Percentiles rank a stretch among this genome's conserved stretches.
phyloP scores from a whole-genome alignment of 2,329 filamentous ascomycete genomes.

The Cladophialophora psammophila region DNA sequence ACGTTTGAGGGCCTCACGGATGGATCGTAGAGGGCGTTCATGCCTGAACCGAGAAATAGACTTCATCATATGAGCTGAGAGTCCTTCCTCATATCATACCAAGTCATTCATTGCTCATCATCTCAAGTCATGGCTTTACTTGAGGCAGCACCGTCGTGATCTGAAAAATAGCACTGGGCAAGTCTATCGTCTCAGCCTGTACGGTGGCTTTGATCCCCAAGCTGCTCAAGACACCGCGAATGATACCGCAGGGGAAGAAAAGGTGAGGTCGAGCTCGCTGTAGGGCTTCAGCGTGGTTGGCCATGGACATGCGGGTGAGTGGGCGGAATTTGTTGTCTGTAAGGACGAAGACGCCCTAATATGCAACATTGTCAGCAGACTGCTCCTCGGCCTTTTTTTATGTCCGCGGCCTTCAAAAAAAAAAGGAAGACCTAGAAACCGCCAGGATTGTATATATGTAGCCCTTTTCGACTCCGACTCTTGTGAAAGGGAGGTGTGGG shows the following conservation, averaged over 20 bases:
- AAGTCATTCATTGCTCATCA: not conserved
- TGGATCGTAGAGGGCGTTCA: not conserved
- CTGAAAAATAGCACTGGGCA: conserved; percentile 91
- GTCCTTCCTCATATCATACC: not conserved
- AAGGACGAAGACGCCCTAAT: conserved; percentile 88
- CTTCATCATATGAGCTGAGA: not conserved
- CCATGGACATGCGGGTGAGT: conserved; percentile 86
- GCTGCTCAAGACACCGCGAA: conserved; percentile 89
- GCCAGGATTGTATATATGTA: not conserved
- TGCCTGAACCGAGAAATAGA: not conserved
- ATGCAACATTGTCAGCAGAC: not conserved
- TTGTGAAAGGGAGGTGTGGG: not conserved
- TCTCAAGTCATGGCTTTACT: conserved; percentile 29
- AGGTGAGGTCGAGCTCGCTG: conserved; percentile 77
- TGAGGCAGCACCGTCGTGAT: conserved; percentile 71
- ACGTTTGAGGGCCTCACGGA: not conserved
- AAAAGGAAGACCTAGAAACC: not conserved
- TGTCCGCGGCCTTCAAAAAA: not conserved
- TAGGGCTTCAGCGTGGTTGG: conserved; percentile 75
- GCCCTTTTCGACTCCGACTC: not conserved
- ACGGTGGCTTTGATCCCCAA: conserved; percentile 91
- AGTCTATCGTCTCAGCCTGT: conserved; percentile 84
- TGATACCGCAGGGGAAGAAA: conserved; percentile 93
- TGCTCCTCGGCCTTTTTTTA: not conserved
- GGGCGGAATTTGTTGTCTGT: conserved; percentile 93